A percentile compares a stretch with the other conserved stretches of the same genome.
Conservation (phyloP, 2,329 filamentous ascomycete genomes). For the Epichloe gansuensis region DNA sequence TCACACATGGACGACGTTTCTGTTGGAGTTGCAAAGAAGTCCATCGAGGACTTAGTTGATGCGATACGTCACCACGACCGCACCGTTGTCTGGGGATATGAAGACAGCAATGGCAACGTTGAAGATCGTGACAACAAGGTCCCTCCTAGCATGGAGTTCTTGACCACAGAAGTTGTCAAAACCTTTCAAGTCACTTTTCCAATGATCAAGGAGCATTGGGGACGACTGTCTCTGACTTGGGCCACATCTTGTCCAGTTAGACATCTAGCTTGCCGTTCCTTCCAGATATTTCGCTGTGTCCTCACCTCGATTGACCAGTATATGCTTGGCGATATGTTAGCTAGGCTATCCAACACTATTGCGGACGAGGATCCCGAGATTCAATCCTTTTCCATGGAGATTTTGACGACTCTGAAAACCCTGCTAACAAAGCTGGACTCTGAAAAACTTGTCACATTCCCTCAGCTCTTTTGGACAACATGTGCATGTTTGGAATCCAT, state of each 20-base stretch:
- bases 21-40: conserved; percentile 48
- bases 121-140: conserved; percentile 67
- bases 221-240: conserved; percentile 80
- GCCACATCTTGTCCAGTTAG: conserved; percentile 92
- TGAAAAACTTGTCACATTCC: conserved; percentile 72
- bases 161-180: conserved; percentile 69
- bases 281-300: conserved; percentile 93
- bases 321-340: conserved; percentile 96
- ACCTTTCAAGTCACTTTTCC: conserved; percentile 79
- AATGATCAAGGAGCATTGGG: conserved; percentile 82
- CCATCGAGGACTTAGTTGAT: conserved; percentile 81
- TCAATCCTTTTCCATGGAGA: conserved; percentile 95
- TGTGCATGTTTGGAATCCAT: conserved; percentile 95
- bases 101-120: conserved; percentile 73
- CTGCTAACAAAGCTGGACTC: conserved; percentile 76
- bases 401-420: conserved; percentile 82
- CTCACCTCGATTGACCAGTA: conserved; percentile 78
- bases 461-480: conserved; percentile 94
- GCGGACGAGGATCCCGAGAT: conserved; percentile 91
- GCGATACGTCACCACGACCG: conserved; percentile 72
- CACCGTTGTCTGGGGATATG: conserved; percentile 84
- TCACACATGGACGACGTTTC: conserved; percentile 58
- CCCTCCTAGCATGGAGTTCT: conserved; percentile 72
- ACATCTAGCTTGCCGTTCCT: conserved; percentile 89
- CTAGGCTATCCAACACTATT: conserved; percentile 87